phyloP scores from a whole-genome alignment of 345 rosid species.

The Cardiospermum halicacabum region DNA sequence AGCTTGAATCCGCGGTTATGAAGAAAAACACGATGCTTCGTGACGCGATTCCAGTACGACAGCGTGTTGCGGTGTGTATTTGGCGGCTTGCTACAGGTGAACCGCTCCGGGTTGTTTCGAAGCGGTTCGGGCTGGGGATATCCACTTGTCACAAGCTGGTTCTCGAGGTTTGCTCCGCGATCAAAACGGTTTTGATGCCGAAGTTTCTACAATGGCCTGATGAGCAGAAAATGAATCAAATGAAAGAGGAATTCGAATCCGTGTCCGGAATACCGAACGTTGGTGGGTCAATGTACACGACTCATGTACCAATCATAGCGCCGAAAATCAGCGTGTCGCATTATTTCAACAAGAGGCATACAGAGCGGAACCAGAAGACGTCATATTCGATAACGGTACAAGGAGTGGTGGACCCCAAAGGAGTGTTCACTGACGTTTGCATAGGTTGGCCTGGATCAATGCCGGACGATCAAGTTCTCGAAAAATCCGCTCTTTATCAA shows the following conservation, averaged over 20 bases:
- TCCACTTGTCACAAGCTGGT: constrained; percentile 88
- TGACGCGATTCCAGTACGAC: constrained; percentile 85
- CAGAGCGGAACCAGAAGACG: constrained; percentile 78
- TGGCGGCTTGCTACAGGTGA: constrained; percentile 87
- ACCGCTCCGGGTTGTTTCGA: constrained; percentile 75
- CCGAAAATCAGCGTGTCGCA: constrained; percentile 66
- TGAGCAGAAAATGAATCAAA: constrained; percentile 30
- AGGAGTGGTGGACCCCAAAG: constrained; percentile 67
- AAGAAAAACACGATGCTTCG: constrained; percentile 90
- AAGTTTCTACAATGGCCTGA: constrained; percentile 72
- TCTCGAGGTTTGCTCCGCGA: constrained; percentile 74
- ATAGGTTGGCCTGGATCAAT: constrained; percentile 87
- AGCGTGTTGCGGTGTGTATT: constrained; percentile 83
- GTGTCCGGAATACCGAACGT: constrained; percentile 53
- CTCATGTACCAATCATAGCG: constrained; percentile 76
- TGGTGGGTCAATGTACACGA: constrained; percentile 79
- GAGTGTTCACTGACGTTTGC: constrained; percentile 71
- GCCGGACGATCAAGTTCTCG: constrained; percentile 68
- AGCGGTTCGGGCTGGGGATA: constrained; percentile 76
- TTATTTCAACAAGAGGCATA: constrained; percentile 76
- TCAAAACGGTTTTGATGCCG: constrained; percentile 57
- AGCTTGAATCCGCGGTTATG: constrained; percentile 59
- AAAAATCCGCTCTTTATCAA: constrained; percentile 59
- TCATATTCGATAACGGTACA: constrained; percentile 78
- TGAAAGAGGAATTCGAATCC: constrained; percentile 42